A percentile compares a stretch with the other conserved stretches of the same genome.
Evolutionary conservation across 1,284 basidiomycete species (phyloP).

Genomic region (Pascua guehoae): DNA sequence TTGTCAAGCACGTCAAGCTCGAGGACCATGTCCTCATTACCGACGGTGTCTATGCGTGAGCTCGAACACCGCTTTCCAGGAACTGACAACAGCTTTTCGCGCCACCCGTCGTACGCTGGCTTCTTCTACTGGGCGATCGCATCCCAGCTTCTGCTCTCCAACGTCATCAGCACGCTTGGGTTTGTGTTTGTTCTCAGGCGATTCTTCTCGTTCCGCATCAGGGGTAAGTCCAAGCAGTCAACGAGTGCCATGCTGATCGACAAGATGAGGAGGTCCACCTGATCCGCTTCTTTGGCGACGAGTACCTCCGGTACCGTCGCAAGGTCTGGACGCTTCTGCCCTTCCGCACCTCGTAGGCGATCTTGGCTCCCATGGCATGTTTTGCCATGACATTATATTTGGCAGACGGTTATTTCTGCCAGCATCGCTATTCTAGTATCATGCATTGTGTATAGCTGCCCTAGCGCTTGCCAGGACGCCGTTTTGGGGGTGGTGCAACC

Average conservation of each 20-base stretch:
- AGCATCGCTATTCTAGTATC: neutral
- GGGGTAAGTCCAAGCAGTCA: slow-evolving; percentile 56
- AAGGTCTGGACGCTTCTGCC: slow-evolving; percentile 71
- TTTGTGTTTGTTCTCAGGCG: slow-evolving; percentile 63
- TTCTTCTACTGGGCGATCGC: slow-evolving; percentile 98
- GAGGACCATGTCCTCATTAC: slow-evolving; percentile 76
- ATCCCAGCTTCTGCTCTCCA: slow-evolving; percentile 89
- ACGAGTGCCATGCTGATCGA: neutral
- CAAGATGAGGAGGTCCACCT: slow-evolving; percentile 70
- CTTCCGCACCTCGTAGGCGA: slow-evolving; percentile 21
- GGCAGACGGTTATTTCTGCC: no score
- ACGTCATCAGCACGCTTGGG: slow-evolving; percentile 60
- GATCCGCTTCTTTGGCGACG: slow-evolving; percentile 74
- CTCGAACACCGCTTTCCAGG: slow-evolving; percentile 11
- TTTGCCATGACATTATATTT: neutral
- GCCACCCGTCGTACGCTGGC: slow-evolving; percentile 94
- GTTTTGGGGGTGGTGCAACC: slow-evolving; percentile 18
- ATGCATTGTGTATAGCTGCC: neutral
- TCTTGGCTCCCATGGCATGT: slow-evolving; percentile 1
- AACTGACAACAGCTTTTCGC: slow-evolving; percentile 62
- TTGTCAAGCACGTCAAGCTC: slow-evolving; percentile 66
- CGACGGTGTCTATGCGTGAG: slow-evolving; percentile 77
- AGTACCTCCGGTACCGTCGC: slow-evolving; percentile 66
- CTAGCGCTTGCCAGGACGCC: slow-evolving; percentile 14
- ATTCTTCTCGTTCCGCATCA: slow-evolving; percentile 81